Evolutionary conservation across 2,329 filamentous ascomycete genomes (phyloP), one percentile per base, ranked within the genome.

Genomic region (Aureobasidium sp.): DNA sequence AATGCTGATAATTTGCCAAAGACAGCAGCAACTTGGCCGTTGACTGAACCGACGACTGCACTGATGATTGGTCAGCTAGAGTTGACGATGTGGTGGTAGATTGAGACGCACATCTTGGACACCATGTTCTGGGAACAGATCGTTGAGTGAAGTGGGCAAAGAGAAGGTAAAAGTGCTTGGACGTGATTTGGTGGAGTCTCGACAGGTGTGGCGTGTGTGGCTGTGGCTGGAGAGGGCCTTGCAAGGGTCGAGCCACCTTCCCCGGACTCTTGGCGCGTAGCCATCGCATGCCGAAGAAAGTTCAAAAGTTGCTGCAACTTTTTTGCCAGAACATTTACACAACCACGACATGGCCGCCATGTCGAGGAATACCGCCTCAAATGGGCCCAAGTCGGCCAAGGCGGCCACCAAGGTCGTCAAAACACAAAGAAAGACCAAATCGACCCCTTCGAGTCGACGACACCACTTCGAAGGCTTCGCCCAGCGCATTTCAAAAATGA

Each of bases 391-490:
- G 63, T 64, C 60, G 58, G 38, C 47, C 38, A 60, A 54, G 40
- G 31, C 47, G 46, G 55, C 62, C 25, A 66, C 69, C 62, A 65
- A 70, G 65, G 66, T 69, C 66, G 73, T 71, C 80, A 68, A 88
- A 88, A 79, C 81, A 80, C 68, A 64, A 29, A 67, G 66, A 47
- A 69, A 81, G 65, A 90, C 88, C 71, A 81, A 81, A 63, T 81
- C 81, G 65, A 95, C 90, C 27, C 79, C 80, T 54, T 89, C 91
- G 66, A 85, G 87, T 64, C 92, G 90, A 70, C 88, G 90, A 57
- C 90, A 96, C 75, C 83, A 89, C 71, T 97, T 90, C 84, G 88
- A 96, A 76, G 87, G 89, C 64, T 97, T 97, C 76, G 89, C 87
- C 62, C 84, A 87, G 70, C 94, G 95, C 74, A 89, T 97, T 72